These are phyloP conservation scores for Venturiaceae sp. DNA, from an alignment of 2,329 filamentous ascomycete species.

Conservation along the genomic window DNA sequence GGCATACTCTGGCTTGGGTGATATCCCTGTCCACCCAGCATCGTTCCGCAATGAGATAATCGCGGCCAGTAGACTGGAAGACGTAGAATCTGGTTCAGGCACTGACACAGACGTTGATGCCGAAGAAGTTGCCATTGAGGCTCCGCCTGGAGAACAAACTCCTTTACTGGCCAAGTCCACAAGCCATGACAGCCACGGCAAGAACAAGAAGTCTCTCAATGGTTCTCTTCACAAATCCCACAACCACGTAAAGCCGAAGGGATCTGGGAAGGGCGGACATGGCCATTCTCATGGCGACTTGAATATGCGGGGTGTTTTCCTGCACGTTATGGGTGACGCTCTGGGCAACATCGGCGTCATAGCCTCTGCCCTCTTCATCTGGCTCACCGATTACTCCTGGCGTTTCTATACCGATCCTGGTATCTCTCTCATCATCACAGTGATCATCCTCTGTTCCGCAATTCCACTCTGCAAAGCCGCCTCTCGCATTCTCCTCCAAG, in stretches of 20 bases:
- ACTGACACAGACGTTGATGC: constrained; percentile 47
- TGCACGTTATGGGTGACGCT: constrained; percentile 68
- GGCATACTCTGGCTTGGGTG: constrained; percentile 47
- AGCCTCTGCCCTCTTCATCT: constrained; percentile 75
- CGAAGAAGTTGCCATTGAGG: constrained; percentile 13
- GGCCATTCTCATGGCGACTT: constrained; percentile 79
- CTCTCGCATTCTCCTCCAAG: constrained; percentile 84
- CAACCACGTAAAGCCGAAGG: constrained; percentile 17
- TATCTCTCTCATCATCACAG: constrained; percentile 88
- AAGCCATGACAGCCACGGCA: constrained; percentile 16
- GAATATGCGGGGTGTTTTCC: constrained; percentile 77
- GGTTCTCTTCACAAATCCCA: constrained; percentile 15
- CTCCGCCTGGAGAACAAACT: constrained; percentile 23
- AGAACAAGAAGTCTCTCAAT: constrained; percentile 11
- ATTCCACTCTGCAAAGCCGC: constrained; percentile 72
- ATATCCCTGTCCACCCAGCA: constrained; percentile 76
- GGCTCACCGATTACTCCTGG: constrained; percentile 74
- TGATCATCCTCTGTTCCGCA: constrained; percentile 62
- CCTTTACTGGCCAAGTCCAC: constrained; percentile 25
- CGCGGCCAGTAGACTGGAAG: constrained; percentile 59
- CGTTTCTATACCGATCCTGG: constrained; percentile 83
- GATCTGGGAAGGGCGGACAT: constrained; percentile 47
- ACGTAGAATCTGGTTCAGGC: constrained; percentile 44
- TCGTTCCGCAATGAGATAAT: constrained; percentile 92
- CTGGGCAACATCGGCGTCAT: constrained; percentile 84